Base-by-base conservation (phyloP, 2,329 filamentous ascomycete species). In the Hymenoscyphus fructigenus region DNA sequence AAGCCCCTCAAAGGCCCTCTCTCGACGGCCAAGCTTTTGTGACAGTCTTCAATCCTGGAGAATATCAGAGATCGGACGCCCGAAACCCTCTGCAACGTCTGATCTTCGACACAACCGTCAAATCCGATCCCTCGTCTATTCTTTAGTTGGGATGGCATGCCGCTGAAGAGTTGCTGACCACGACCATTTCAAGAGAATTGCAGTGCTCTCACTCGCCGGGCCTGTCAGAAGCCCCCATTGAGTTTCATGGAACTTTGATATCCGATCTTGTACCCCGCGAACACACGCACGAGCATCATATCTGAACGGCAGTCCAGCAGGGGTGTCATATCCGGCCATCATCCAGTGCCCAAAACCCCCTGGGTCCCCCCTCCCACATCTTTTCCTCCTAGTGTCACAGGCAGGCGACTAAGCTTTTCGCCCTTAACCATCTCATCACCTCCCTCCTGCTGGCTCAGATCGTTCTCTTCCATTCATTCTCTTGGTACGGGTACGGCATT, bases 401-500 rank as follows among this genome's bases (percentile, higher is more conserved):
- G 44, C 44, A 23, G 44, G 79, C 80, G 80, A 77, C 77, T 74
- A 76, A 76, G 76, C 76, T 73, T 72, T 75, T 74, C 75, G 75
- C 74, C 76, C 70, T 72, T 72, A 75, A 76, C 74, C 76, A 80
- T 81, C 76, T 74, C 73, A 79, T 81, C 76, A 65, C 79, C 76
- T 74, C 69, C 63, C 76, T 53, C 77, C 85, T 86, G 84, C 85
- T 87, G 84, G 84, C 79, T 86, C 84, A 86, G 84, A 84, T 79
- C 78, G 73, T 77, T 82, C 79, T 78, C 80, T 82, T 66, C 68
- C 64, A 66, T 69, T 61, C 77, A 75, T 77, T 76, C 77, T 73
- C 69, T 74, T 71, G 70, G 66, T 50, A 66, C 59, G 63, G 65
- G 64, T 57, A 71, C 72, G 67, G 66, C 61, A 65, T 53, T 75